These are phyloP conservation scores for Leccinum aurantiacum DNA, from an alignment of 768 basidiomycete genomes.

Conservation along the genomic window DNA sequence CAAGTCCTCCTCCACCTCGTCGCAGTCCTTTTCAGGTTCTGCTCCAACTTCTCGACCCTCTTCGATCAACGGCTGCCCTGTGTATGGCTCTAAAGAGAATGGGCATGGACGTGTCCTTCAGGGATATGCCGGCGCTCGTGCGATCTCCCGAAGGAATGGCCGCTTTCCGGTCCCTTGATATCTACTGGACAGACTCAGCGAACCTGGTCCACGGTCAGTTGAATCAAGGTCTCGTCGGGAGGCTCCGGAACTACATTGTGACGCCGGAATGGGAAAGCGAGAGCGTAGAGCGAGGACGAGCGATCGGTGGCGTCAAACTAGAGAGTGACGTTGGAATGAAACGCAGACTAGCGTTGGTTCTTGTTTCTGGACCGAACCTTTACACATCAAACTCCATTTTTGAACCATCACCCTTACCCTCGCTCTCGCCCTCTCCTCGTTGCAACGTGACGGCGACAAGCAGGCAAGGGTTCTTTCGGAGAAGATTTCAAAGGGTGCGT, in stretches of 20 bases:
- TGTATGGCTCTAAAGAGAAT: constrained; percentile 14
- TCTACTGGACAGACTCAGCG: constrained; percentile 42
- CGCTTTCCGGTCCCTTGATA: constrained; percentile 59
- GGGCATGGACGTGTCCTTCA: constrained; percentile 50
- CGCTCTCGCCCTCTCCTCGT: too few relatives aligned
- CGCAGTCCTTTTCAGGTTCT: constrained; percentile 7
- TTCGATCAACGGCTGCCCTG: constrained; percentile 16
- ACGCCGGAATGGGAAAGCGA: constrained; percentile 37
- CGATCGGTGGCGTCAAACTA: constrained; percentile 19
- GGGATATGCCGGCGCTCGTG: constrained; percentile 64
- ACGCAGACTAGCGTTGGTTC: constrained; percentile 43
- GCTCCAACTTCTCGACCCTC: constrained; percentile 11
- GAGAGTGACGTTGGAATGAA: constrained; percentile 54
- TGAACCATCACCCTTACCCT: too few relatives aligned
- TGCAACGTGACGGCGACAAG: too few relatives aligned
- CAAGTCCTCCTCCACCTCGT: constrained; percentile 19
- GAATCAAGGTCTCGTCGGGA: constrained; percentile 19
- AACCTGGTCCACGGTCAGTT: constrained; percentile 34
- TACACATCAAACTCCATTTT: too few relatives aligned
- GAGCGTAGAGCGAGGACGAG: constrained; percentile 39
- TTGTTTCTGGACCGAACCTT: not conserved
- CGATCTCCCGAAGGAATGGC: constrained; percentile 78
- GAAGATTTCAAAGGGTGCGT: constrained; percentile 97
- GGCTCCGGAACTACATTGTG: constrained; percentile 20
- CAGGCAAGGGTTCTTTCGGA: constrained; percentile 98